A percentile compares a stretch with the other conserved stretches of the same genome.
phyloP scores from a whole-genome alignment of 345 rosid species.

The Viola odorata region DNA sequence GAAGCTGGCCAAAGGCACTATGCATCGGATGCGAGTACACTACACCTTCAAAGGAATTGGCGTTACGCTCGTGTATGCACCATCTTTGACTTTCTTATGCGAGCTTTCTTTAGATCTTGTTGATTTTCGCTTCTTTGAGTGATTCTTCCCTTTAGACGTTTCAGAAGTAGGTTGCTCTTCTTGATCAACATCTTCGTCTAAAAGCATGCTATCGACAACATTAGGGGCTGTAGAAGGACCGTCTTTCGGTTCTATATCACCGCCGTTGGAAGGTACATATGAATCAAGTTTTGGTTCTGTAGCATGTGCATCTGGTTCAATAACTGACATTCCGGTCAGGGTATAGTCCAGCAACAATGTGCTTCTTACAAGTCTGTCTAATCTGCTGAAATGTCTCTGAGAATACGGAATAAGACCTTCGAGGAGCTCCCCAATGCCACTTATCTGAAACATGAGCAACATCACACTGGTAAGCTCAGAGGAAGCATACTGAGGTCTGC shows the following conservation, averaged over 20 bases:
- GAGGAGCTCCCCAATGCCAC: slow-evolving; percentile 73
- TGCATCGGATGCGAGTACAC: no score
- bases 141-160: slow-evolving; percentile 13
- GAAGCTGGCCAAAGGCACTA: no score
- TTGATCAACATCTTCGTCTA: slow-evolving; percentile 6
- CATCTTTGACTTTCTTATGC: slow-evolving; percentile 53
- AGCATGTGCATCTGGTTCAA: slow-evolving; percentile 46
- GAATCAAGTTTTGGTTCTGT: slow-evolving; percentile 7
- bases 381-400: slow-evolving; percentile 80
- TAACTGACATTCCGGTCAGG: slow-evolving; percentile 71
- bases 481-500: not conserved
- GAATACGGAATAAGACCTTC: slow-evolving; percentile 90
- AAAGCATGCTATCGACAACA: slow-evolving; percentile 1
- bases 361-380: slow-evolving; percentile 85
- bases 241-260: slow-evolving; percentile 10
- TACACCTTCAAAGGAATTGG: slow-evolving; percentile 33
- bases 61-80: slow-evolving; percentile 24
- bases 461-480: slow-evolving; percentile 6
- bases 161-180: slow-evolving; percentile 26
- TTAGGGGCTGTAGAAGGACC: slow-evolving; percentile 4
- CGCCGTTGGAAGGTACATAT: slow-evolving; percentile 10
- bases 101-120: slow-evolving; percentile 41
- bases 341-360: slow-evolving; percentile 84
- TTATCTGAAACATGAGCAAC: slow-evolving; percentile 39
- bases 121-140: slow-evolving; percentile 55